These are phyloP conservation scores for Gossypium arboreum DNA, from an alignment of 345 rosid genomes.

Conservation along the genomic window DNA sequence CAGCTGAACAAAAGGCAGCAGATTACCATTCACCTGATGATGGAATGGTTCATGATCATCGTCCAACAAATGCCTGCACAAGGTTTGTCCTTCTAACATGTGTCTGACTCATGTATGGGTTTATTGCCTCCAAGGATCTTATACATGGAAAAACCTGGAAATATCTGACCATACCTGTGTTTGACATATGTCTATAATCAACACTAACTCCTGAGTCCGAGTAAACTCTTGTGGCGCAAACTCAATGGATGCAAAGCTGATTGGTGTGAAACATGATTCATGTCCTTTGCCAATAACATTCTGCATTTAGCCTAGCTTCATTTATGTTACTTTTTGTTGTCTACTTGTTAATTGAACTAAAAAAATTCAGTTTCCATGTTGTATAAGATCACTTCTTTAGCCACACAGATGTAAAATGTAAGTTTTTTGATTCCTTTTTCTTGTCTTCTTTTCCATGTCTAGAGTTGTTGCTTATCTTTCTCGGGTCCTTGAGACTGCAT, in stretches of 20 bases:
- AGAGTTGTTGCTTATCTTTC: slow-evolving; percentile 97
- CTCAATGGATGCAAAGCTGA: slow-evolving; percentile 1
- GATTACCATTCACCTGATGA: slow-evolving; percentile 94
- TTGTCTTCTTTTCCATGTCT: slow-evolving; percentile 20
- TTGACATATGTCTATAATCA: neutral
- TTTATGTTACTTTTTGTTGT: neutral
- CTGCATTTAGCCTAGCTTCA: neutral
- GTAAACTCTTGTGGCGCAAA: neutral
- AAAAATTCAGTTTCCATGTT: neutral
- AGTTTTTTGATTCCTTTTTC: neutral
- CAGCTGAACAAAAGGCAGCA: slow-evolving; percentile 90
- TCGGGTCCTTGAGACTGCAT: slow-evolving; percentile 93
- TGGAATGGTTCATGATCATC: slow-evolving; percentile 91
- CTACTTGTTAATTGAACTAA: neutral
- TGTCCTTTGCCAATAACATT: neutral
- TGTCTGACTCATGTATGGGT: neutral
- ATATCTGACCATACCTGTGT: neutral
- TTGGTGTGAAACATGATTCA: neutral
- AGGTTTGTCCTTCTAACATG: slow-evolving; percentile 45
- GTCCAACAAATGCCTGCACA: slow-evolving; percentile 93
- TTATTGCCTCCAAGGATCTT: neutral
- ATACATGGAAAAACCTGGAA: neutral
- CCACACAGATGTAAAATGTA: neutral
- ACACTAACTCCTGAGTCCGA: neutral
- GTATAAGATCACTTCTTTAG: neutral